phyloP scores from a whole-genome alignment of 768 basidiomycete genomes.

The Amanita pallidorosea region DNA sequence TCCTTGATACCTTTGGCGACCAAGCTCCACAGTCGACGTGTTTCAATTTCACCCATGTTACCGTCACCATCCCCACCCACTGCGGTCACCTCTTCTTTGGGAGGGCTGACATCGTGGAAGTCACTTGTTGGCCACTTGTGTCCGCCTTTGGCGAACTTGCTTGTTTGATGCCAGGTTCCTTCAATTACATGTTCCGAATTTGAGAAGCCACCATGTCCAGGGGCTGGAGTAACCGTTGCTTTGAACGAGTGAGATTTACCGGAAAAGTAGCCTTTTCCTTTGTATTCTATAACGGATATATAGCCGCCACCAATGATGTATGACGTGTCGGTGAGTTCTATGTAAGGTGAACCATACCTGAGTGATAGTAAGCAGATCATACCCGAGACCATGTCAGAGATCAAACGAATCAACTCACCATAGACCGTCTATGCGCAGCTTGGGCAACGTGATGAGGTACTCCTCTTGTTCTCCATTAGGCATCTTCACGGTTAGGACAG shows the following conservation, averaged over 20 bases:
- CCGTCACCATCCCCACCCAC: conserved; percentile 41
- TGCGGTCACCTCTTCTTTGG: conserved; percentile 70
- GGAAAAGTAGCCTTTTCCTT: conserved; percentile 91
- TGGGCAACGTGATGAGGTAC: conserved; percentile 88
- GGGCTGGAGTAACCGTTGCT: conserved; percentile 53
- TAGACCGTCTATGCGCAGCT: conserved; percentile 85
- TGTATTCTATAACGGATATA: conserved; percentile 71
- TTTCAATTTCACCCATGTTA: conserved; percentile 77
- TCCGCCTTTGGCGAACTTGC: conserved; percentile 34
- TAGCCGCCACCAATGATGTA: conserved; percentile 50
- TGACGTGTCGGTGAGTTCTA: conserved; percentile 78
- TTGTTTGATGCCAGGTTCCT: conserved; percentile 71
- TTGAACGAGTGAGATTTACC: conserved; percentile 93
- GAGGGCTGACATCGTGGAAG: conserved; percentile 70
- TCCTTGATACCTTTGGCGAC: conserved; percentile 88
- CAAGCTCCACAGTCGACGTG: conserved; percentile 69
- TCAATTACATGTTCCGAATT: conserved; percentile 47
- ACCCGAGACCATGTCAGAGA: not conserved
- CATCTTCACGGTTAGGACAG: conserved; percentile 60
- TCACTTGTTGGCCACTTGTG: conserved; percentile 20
- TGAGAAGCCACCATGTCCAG: conserved; percentile 22
- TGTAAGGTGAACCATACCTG: conserved; percentile 74
- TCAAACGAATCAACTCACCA: conserved; percentile 34
- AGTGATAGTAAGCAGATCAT: not conserved
- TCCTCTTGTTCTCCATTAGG: conserved; percentile 36